Percentiles rank a stretch among this genome's conserved stretches.
These are phyloP conservation scores for Curvularia eragrostidis DNA, from an alignment of 2,329 filamentous ascomycete genomes.

Conservation along the genomic window DNA sequence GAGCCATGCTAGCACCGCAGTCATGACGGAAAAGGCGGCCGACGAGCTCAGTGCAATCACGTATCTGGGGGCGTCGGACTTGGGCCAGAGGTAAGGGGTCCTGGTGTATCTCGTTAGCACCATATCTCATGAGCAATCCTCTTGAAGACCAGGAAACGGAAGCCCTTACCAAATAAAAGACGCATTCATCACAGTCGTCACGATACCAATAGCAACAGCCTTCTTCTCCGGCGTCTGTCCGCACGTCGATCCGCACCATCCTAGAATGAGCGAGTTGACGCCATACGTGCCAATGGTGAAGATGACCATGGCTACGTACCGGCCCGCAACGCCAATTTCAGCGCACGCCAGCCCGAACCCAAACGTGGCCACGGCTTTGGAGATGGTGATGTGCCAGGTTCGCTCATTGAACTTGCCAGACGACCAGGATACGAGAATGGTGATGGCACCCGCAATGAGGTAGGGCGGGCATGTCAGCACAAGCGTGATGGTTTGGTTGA, in stretches of 20 bases:
- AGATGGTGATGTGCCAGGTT: constrained; percentile 51
- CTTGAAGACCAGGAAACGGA: too few species aligned
- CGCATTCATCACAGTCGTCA: constrained; percentile 54
- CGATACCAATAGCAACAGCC: constrained; percentile 54
- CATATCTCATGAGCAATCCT: background rate
- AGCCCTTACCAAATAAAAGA: constrained; percentile 49
- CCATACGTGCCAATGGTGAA: constrained; percentile 48
- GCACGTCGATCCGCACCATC: constrained; percentile 55
- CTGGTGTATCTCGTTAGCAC: constrained; percentile 18
- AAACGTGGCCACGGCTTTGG: constrained; percentile 49
- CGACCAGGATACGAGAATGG: constrained; percentile 44
- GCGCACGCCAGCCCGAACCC: constrained; percentile 49
- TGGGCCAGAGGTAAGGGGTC: constrained; percentile 47
- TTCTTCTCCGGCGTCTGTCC: constrained; percentile 57
- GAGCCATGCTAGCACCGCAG: constrained; percentile 40
- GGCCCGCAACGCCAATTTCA: constrained; percentile 47
- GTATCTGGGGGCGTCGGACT: constrained; percentile 40
- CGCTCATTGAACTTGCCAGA: constrained; percentile 51
- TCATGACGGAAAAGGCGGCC: constrained; percentile 43
- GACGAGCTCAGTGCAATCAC: constrained; percentile 41
- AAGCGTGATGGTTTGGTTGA: constrained; percentile 58
- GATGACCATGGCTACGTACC: constrained; percentile 42
- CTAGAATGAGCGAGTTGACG: constrained; percentile 53
- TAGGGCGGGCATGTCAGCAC: constrained; percentile 54
- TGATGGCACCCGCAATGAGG: constrained; percentile 36